Evolutionary conservation across 78 protist genomes (phyloP).

Genomic region (slime mould (Dictyostelium discoideum)): DNA sequence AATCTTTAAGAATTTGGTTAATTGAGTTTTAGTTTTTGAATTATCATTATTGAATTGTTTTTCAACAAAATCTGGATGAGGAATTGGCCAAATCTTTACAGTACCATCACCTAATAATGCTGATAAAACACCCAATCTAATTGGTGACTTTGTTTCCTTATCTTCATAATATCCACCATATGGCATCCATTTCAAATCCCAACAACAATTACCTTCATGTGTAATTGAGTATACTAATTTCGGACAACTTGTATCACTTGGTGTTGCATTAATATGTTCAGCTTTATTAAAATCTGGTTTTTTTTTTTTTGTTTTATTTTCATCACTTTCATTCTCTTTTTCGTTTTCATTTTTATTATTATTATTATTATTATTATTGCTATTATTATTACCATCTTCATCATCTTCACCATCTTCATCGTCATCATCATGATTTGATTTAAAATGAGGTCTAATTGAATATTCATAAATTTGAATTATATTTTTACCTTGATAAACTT

Average conservation of each 20-base stretch:
- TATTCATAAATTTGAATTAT: conserved; percentile 64
- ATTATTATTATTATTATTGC: not conserved
- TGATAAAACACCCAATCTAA: conserved; percentile 45
- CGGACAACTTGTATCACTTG: not conserved
- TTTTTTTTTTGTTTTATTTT: no score
- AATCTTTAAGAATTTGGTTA: not conserved
- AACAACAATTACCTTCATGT: conserved; percentile 28
- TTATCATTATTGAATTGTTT: not conserved
- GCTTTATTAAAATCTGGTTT: not conserved
- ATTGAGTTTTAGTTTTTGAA: not conserved
- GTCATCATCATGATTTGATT: not conserved
- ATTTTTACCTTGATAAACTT: conserved; percentile 3
- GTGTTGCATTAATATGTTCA: not conserved
- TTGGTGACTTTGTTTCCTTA: not conserved
- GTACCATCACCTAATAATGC: conserved; percentile 71
- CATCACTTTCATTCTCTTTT: not conserved
- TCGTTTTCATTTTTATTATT: not conserved
- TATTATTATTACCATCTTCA: not conserved
- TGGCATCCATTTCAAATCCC: conserved; percentile 54
- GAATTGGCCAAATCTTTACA: conserved; percentile 27
- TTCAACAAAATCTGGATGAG: conserved; percentile 14
- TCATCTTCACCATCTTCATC: not conserved
- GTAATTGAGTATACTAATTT: not conserved
- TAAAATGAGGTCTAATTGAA: not conserved
- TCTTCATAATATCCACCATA: conserved; percentile 7